Conservation (phyloP, 805 yeast species). For the Metschnikowia dekortorum region DNA sequence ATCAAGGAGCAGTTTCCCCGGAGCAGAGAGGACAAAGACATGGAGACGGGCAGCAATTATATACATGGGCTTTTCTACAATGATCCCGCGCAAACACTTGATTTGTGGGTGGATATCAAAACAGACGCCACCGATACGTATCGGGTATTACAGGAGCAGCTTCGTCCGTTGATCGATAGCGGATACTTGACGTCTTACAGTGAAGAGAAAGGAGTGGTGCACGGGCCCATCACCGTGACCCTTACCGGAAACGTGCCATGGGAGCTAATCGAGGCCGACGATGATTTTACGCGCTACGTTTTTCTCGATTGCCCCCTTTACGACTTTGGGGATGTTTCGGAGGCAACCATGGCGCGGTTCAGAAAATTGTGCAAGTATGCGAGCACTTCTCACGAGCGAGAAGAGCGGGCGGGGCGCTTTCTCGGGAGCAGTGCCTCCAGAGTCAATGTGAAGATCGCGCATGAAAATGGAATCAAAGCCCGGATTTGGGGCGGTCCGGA, state of each 20-base stretch:
- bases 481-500: conserved; percentile 70
- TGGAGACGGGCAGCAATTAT: conserved; percentile 7
- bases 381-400: conserved; percentile 37
- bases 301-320: conserved; percentile 54
- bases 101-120: conserved; percentile 62
- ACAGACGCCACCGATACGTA: conserved; percentile 50
- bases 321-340: conserved; percentile 19
- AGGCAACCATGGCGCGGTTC: conserved; percentile 20
- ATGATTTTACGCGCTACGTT: conserved; percentile 23
- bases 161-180: conserved; percentile 44
- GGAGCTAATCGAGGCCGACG: conserved; percentile 24
- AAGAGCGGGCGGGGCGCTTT: conserved; percentile 11
- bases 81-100: conserved; percentile 48
- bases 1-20: conserved; percentile 36
- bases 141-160: conserved; percentile 38
- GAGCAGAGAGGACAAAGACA: neutral
- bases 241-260: conserved; percentile 64
- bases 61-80: conserved; percentile 34
- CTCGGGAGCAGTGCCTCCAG: conserved; percentile 13
- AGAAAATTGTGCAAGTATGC: conserved; percentile 35
- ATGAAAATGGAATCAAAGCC: conserved; percentile 46
- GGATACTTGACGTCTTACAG: conserved; percentile 51
- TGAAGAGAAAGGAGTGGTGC: conserved; percentile 25
- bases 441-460: conserved; percentile 39
- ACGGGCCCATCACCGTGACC: conserved; percentile 58